These are phyloP conservation scores for Nannochloris sp. DNA, from an alignment of 139 green algal species.

Conservation along the genomic window DNA sequence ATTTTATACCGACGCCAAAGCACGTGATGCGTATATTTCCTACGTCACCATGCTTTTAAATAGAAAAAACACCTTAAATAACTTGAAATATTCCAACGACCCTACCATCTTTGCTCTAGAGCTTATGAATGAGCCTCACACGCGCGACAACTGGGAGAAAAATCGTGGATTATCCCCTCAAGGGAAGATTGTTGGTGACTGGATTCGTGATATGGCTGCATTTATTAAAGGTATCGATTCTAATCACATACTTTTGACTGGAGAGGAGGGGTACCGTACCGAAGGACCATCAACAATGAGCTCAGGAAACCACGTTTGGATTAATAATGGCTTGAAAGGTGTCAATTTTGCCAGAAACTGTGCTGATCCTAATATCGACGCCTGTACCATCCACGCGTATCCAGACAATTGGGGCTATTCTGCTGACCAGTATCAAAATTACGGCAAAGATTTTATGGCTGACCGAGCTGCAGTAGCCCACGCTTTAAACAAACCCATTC, in stretches of 20 bases:
- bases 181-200: conserved; percentile 15
- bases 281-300: conserved; percentile 3
- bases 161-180: neutral
- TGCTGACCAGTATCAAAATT: neutral
- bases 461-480: conserved; percentile 20
- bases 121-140: conserved; percentile 31
- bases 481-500: conserved; percentile 27
- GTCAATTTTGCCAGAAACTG: conserved; percentile 30
- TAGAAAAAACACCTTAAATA: conserved; percentile 23
- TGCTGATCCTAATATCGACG: conserved; percentile 21
- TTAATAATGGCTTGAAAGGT: conserved; percentile 20
- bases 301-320: neutral
- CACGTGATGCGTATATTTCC: conserved; percentile 2
- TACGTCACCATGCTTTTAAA: conserved; percentile 9
- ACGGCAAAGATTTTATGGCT: neutral
- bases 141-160: conserved; percentile 9
- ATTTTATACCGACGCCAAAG: conserved; percentile 25
- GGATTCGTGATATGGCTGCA: conserved; percentile 19
- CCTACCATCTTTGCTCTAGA: conserved; percentile 36
- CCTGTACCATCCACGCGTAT: conserved; percentile 35
- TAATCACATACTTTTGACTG: conserved; percentile 32
- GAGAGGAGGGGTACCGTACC: conserved; percentile 25
- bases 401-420: conserved; percentile 23
- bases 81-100: conserved; percentile 20
- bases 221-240: conserved; percentile 18